Percentiles rank a stretch among this genome's conserved stretches.
Evolutionary conservation across 768 basidiomycete genomes (phyloP).

Genomic region (Amanita fuliginea): DNA sequence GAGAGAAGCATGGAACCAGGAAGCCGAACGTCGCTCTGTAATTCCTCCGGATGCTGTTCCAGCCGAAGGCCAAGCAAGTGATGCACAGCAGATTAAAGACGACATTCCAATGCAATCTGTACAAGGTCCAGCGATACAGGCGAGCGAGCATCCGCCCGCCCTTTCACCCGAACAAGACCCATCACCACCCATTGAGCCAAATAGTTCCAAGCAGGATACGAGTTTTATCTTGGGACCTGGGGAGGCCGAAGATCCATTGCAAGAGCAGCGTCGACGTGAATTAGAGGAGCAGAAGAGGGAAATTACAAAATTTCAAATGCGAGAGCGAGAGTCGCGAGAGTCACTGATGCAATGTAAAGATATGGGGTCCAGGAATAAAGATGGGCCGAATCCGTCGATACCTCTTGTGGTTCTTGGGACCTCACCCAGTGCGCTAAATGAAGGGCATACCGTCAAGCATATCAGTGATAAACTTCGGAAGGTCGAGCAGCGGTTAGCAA

Average conservation of each 20-base stretch:
- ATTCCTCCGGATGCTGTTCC: not conserved
- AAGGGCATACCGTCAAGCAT: not conserved
- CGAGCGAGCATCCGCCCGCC: not conserved
- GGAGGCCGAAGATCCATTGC: not conserved
- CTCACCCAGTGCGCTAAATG: not conserved
- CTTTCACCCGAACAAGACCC: not conserved
- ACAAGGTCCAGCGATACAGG: not conserved
- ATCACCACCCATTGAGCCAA: not conserved
- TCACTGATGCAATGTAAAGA: not conserved
- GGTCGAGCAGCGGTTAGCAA: conserved; percentile 1
- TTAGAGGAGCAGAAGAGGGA: conserved; percentile 1
- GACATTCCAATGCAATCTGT: not conserved
- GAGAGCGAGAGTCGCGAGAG: not conserved
- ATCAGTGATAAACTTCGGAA: not conserved
- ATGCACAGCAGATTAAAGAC: not conserved
- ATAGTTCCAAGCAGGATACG: not conserved
- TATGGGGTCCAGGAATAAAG: not conserved
- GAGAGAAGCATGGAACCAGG: conserved; percentile 5
- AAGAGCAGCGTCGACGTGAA: not conserved
- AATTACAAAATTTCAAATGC: conserved; percentile 2
- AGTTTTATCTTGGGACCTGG: not conserved
- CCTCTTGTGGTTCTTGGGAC: not conserved
- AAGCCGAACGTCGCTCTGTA: conserved; percentile 4
- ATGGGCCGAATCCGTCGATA: not conserved
- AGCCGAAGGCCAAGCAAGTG: not conserved